Base-by-base conservation (phyloP, 1,139 yeast genomes). In the Entelexis sorbosivorans region DNA sequence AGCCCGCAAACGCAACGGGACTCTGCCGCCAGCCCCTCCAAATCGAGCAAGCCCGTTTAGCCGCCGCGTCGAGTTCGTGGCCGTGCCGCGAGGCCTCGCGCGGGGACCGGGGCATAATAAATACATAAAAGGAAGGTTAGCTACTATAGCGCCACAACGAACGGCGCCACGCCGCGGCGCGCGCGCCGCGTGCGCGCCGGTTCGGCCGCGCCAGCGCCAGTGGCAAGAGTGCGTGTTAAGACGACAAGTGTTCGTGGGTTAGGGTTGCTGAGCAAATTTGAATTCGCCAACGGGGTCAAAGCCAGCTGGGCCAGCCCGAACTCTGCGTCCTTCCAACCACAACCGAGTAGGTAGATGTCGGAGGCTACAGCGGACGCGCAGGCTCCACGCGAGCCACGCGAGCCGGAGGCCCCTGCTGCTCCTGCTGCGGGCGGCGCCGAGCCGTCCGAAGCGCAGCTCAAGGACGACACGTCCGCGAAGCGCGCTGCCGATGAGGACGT, bases 311-410 rank as follows among this genome's bases (percentile, higher is more conserved):
- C 31, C 17, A n/a, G 24, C 17, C 24, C 19, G 36, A 38, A 48
- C 57, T 54, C 49, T 47, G 49, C 56, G 48, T 54, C 57, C 33
- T 54, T 24, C 54, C 57, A 49, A 47, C 42, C 52, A 48, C 57
- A 38, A n/a, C 34, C 16, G 14, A 38, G 19, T 11, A 29, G 38
- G 33, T 22, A 42, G 29, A 42, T 42, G 45, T 42, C 45, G 35
- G 45, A 42, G 45, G 45, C 45, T 42, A 39, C 44, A 20, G 24
- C 44, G 28, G 51, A 43, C 38, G 38, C 38, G 39, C 39, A 44
- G 39, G 33, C 47, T 29, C 47, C 22, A 11, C n/a, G 40, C 38
- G 33, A 28, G 43, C 32, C 36, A 20, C 49, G 50, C 47, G 35
- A 24, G 43, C 32, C 29, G 39, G n/a, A 6, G 42, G 43, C 33